Evolutionary conservation across 2,329 filamentous ascomycete genomes (phyloP), one percentile per base, ranked within the genome.

Genomic region (Gliomastix tumulicola): DNA sequence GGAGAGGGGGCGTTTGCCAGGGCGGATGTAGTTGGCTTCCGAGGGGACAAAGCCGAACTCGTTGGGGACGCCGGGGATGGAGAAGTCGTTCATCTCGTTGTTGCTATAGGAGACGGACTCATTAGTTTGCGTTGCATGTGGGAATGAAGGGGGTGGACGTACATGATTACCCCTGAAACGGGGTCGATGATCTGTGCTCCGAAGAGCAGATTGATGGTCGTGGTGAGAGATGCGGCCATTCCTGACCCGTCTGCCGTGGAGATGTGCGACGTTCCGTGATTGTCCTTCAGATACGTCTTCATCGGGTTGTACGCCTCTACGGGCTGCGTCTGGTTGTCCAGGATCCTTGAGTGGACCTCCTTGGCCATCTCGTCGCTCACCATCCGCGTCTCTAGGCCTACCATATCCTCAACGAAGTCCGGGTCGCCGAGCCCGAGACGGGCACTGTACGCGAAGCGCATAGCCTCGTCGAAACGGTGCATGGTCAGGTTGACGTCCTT

Each of bases 131-230:
- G 11, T 13, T 7, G 7, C 25, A n/a, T 28, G 17, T 28, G 7
- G 4, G 4, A 17, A 32, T 7, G 10, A 20, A 28, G 15, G 15
- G 56, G 69, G 59, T 66, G 3, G 9, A 45, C 57, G 39, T 52
- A 64, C 62, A 94, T 76, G 38, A 94, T 86, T 40, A 95, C 72
- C 15, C 89, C 89, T 0, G 88, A 89, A 47, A 82, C 74, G 0
- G 88, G 86, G 1, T 90, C 83, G 60, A 94, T 78, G 44, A 94
- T 58, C 16, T 79, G 71, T 20, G 80, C 82, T 32, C 90, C 90
- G 49, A 94, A 97, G 4, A 92, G 69, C 5, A 92, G 69, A 58
- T 96, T 96, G 39, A 96, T 68, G 0, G 90, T 96, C 1, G 88
- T 92, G 0, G 89, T 96, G 11, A 88, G 69, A 2, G 84, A 83